phyloP scores from a whole-genome alignment of 257 asterid species.

The Anisodus tanguticus region DNA sequence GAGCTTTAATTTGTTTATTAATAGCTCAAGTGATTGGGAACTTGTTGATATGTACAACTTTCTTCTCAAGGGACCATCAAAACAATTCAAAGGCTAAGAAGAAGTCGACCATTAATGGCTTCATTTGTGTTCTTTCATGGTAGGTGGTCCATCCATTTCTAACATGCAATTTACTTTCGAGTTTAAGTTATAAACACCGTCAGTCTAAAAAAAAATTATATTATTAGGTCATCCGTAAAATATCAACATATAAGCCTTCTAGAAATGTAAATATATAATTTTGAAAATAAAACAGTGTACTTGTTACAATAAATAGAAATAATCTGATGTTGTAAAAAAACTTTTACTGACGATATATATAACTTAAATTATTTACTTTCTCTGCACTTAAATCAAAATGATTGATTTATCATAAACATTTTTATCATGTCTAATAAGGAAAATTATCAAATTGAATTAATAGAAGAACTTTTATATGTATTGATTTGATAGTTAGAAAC shows the following conservation, averaged over 20 bases:
- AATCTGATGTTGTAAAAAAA: too few species aligned
- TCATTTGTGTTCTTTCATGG: constrained; percentile 64
- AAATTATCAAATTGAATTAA: neutral
- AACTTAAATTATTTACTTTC: too few species aligned
- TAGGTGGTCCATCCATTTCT: constrained; percentile 34
- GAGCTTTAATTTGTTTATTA: constrained; percentile 48
- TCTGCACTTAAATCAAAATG: neutral
- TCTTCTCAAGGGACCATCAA: constrained; percentile 35
- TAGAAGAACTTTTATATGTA: too few species aligned
- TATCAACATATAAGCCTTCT: too few species aligned
- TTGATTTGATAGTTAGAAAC: neutral
- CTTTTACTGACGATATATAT: too few species aligned
- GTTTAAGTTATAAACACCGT: neutral
- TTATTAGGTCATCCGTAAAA: too few species aligned
- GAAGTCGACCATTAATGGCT: constrained; percentile 39
- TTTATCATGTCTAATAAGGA: neutral
- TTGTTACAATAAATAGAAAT: too few species aligned
- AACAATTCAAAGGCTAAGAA: constrained; percentile 36
- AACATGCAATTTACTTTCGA: neutral
- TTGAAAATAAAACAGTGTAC: too few species aligned
- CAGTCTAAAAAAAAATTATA: too few species aligned
- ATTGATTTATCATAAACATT: neutral
- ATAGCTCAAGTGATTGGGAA: constrained; percentile 57
- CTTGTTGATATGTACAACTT: constrained; percentile 48
- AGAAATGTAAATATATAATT: neutral